phyloP scores from a whole-genome alignment of 2,329 filamentous ascomycete species.

The Talaromyces verruculosus region DNA sequence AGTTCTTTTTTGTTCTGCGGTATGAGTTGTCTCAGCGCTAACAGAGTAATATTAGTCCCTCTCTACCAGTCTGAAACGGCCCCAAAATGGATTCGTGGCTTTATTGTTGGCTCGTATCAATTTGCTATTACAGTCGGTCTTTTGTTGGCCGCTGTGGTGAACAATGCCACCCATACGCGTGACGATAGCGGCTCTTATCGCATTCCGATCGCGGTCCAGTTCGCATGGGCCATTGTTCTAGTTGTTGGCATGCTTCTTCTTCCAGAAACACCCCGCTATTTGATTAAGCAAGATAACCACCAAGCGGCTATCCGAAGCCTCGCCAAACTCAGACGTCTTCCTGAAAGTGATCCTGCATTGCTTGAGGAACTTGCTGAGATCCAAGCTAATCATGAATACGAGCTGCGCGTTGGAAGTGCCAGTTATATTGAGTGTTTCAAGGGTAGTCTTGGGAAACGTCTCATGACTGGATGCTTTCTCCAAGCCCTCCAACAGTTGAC shows the following conservation, averaged over 20 bases:
- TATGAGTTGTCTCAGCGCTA: background rate
- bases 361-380: slow-evolving; percentile 43
- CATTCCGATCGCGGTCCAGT: slow-evolving; percentile 73
- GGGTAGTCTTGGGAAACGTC: slow-evolving; percentile 38
- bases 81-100: slow-evolving; percentile 78
- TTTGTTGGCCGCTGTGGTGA: slow-evolving; percentile 55
- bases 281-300: slow-evolving; percentile 63
- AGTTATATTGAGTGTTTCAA: slow-evolving; percentile 40
- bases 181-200: slow-evolving; percentile 66
- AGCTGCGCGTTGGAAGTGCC: slow-evolving; percentile 53
- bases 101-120: slow-evolving; percentile 73
- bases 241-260: slow-evolving; percentile 67
- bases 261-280: slow-evolving; percentile 73
- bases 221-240: slow-evolving; percentile 71
- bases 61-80: slow-evolving; percentile 74
- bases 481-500: slow-evolving; percentile 44
- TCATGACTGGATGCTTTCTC: slow-evolving; percentile 41
- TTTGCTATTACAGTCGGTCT: slow-evolving; percentile 73
- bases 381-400: slow-evolving; percentile 67
- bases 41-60: slow-evolving; percentile 54
- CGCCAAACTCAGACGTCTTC: slow-evolving; percentile 61
- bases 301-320: slow-evolving; percentile 65
- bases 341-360: slow-evolving; percentile 61
- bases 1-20: slow-evolving; percentile 27
- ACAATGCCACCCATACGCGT: slow-evolving; percentile 64